phyloP scores from a whole-genome alignment of 352 stramenopile species.

The Globisporangium sylvaticum region DNA sequence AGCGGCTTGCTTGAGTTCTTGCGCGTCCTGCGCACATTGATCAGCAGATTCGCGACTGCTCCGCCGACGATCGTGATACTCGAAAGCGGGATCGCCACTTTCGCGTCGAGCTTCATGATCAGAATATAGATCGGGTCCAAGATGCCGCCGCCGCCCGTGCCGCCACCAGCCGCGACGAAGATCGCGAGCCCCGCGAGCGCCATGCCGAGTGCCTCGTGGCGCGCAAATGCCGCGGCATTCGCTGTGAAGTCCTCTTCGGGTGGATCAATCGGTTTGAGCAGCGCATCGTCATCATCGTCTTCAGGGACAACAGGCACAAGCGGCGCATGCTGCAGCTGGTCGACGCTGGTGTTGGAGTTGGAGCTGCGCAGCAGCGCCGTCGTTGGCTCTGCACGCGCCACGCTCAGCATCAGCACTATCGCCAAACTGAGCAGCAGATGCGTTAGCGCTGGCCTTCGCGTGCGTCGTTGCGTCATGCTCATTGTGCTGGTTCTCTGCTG shows the following conservation, averaged over 20 bases:
- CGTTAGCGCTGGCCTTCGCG: too few relatives aligned
- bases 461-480: background rate
- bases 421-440: background rate
- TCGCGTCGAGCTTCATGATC: conserved; percentile 90
- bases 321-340: background rate
- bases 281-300: background rate
- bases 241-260: conserved; percentile 10
- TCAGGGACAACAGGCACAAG: too few relatives aligned
- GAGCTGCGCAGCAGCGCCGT: background rate
- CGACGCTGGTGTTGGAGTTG: background rate
- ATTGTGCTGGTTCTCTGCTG: too few relatives aligned
- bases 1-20: conserved; percentile 86
- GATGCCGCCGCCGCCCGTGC: conserved; percentile 91
- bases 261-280: background rate
- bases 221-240: conserved; percentile 31
- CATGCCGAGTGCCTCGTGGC: conserved; percentile 47
- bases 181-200: conserved; percentile 57
- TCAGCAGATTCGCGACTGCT: conserved; percentile 90
- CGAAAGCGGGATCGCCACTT: conserved; percentile 91
- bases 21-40: conserved; percentile 90
- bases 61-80: conserved; percentile 95
- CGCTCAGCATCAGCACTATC: background rate
- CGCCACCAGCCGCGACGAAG: conserved; percentile 84
- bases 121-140: conserved; percentile 97
- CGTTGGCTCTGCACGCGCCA: background rate